These are phyloP conservation scores for Strobilomyces dryophilus DNA, from an alignment of 768 basidiomycete species.

Conservation along the genomic window DNA sequence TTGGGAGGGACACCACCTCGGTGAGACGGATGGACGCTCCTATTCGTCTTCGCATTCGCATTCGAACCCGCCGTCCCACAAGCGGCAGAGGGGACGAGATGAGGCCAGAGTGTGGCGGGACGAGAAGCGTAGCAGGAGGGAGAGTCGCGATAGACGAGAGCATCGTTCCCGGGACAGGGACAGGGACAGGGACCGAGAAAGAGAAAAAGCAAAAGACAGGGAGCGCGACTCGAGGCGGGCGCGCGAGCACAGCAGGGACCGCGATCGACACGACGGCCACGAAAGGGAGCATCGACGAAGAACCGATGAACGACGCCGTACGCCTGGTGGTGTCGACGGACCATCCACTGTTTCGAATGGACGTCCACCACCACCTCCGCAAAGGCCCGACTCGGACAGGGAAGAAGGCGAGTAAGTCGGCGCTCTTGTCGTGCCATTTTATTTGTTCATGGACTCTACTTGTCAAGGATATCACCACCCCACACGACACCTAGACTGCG, in stretches of 20 bases:
- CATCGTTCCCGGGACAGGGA: constrained; percentile 35
- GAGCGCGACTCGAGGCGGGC: constrained; percentile 36
- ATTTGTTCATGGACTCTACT: constrained; percentile 11
- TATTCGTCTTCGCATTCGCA: constrained; percentile 14
- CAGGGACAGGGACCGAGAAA: constrained; percentile 31
- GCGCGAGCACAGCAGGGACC: constrained; percentile 26
- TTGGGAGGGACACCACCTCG: constrained; percentile 53
- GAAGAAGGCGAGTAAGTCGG: constrained; percentile 93
- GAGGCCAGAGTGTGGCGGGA: constrained; percentile 69
- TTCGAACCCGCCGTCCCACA: constrained; percentile 29
- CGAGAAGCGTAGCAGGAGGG: constrained; percentile 38
- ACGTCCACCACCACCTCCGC: constrained; percentile 11
- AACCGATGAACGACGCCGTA: constrained; percentile 30
- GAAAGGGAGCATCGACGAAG: constrained; percentile 26
- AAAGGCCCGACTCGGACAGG: constrained; percentile 52
- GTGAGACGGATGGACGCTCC: constrained; percentile 20
- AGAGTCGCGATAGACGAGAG: constrained; percentile 35
- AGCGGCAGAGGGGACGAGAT: constrained; percentile 51
- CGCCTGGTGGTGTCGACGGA: constrained; percentile 8
- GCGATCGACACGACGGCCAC: constrained; percentile 26
- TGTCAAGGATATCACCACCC: constrained; percentile 66
- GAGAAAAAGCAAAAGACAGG: constrained; percentile 35
- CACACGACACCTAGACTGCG: constrained; percentile 31
- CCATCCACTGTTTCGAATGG: constrained; percentile 18
- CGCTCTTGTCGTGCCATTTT: constrained; percentile 2